These are phyloP conservation scores for Sarocladium kiliense DNA, from an alignment of 2,329 filamentous ascomycete genomes.

Conservation along the genomic window DNA sequence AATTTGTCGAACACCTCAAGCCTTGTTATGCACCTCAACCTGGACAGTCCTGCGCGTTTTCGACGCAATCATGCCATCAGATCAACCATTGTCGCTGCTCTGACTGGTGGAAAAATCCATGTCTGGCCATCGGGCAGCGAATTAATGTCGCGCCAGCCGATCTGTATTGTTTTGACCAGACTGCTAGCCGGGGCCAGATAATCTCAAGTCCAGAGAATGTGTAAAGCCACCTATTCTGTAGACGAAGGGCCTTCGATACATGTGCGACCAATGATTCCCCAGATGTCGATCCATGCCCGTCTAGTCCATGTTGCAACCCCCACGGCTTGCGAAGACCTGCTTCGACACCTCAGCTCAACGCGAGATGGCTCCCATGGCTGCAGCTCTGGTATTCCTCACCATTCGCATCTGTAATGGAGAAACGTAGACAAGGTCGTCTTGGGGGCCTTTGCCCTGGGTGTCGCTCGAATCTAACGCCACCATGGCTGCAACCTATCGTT, in stretches of 20 bases:
- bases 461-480: not conserved
- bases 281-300: not conserved
- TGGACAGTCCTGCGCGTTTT: not conserved
- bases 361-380: not conserved
- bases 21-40: not conserved
- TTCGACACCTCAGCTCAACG: not conserved
- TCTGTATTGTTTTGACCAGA: too few species aligned
- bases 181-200: too few species aligned
- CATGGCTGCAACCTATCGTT: too few species aligned
- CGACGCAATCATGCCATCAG: not conserved
- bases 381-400: not conserved
- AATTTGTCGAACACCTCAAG: not conserved
- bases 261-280: not conserved
- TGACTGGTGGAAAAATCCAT: not conserved
- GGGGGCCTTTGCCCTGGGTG: too few species aligned
- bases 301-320: not conserved
- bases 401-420: too few species aligned
- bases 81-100: not conserved
- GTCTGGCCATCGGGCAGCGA: not conserved
- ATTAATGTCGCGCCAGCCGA: too few species aligned
- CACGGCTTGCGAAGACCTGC: not conserved
- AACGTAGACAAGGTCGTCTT: too few species aligned
- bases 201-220: too few species aligned
- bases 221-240: too few species aligned
- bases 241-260: too few species aligned